Conservation (phyloP, 83 land plant species). For the Picea abies region DNA sequence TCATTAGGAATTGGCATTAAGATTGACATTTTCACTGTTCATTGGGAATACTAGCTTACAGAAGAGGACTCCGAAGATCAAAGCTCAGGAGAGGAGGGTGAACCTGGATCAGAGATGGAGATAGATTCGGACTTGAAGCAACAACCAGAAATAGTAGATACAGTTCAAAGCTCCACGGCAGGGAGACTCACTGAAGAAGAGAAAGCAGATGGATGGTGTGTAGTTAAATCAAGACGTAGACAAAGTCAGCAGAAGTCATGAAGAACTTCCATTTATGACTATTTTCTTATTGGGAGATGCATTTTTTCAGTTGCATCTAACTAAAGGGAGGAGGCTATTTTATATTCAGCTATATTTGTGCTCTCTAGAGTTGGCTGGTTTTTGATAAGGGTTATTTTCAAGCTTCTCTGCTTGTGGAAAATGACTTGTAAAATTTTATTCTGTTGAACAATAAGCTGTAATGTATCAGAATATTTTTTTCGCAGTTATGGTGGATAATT, state of each 20-base stretch:
- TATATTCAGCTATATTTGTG: background rate
- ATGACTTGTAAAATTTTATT: background rate
- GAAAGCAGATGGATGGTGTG: conserved; percentile 9
- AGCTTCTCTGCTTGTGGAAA: background rate
- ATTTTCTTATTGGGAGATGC: background rate
- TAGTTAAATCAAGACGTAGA: conserved; percentile 6
- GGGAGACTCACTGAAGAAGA: background rate
- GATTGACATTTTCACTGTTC: background rate
- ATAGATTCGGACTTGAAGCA: background rate
- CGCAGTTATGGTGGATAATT: too few species aligned
- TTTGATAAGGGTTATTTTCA: background rate
- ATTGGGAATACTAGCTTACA: background rate
- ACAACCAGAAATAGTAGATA: background rate
- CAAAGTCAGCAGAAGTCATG: background rate
- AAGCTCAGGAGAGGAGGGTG: background rate
- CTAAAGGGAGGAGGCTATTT: background rate
- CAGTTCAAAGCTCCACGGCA: background rate
- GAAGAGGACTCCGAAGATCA: background rate
- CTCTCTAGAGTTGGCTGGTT: background rate
- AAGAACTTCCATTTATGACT: conserved; percentile 1
- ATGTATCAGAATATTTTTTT: too few species aligned
- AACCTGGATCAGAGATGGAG: background rate
- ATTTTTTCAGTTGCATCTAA: too few species aligned
- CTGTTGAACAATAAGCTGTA: too few species aligned
- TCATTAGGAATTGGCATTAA: background rate